Percentiles rank a stretch among this genome's conserved stretches.
Evolutionary conservation across 352 stramenopile genomes (phyloP).

Genomic region (Globisporangium paddicum): DNA sequence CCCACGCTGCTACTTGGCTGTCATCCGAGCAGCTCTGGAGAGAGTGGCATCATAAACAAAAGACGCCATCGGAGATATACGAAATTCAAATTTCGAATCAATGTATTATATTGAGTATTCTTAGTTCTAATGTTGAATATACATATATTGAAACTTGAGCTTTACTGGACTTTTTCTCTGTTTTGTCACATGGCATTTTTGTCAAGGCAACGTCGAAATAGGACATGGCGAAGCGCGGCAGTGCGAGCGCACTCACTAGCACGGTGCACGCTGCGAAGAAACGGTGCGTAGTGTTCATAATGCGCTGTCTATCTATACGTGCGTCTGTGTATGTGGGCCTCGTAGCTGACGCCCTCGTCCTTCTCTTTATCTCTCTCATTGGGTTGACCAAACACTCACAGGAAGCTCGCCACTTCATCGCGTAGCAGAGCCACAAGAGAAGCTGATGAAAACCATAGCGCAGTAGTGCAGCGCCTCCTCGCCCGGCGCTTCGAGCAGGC

Average conservation of each 20-base stretch:
- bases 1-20: too few relatives aligned
- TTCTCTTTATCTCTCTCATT: neutral
- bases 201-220: too few relatives aligned
- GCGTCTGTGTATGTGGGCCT: neutral
- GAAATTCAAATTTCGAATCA: too few relatives aligned
- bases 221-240: conserved; percentile 12
- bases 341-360: neutral
- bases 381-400: neutral
- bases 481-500: neutral
- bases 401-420: neutral
- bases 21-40: too few relatives aligned
- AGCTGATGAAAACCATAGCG: neutral
- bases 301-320: neutral
- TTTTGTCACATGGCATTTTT: too few relatives aligned
- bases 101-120: too few relatives aligned
- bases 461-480: neutral
- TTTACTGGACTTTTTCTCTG: too few relatives aligned
- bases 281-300: neutral
- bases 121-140: too few relatives aligned
- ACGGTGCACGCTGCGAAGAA: neutral
- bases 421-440: neutral
- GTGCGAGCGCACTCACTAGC: neutral
- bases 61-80: too few relatives aligned
- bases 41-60: too few relatives aligned
- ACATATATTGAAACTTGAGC: too few relatives aligned